Conservation (phyloP, 2,329 filamentous ascomycete genomes). For the Cladosporium sphaerospermum region DNA sequence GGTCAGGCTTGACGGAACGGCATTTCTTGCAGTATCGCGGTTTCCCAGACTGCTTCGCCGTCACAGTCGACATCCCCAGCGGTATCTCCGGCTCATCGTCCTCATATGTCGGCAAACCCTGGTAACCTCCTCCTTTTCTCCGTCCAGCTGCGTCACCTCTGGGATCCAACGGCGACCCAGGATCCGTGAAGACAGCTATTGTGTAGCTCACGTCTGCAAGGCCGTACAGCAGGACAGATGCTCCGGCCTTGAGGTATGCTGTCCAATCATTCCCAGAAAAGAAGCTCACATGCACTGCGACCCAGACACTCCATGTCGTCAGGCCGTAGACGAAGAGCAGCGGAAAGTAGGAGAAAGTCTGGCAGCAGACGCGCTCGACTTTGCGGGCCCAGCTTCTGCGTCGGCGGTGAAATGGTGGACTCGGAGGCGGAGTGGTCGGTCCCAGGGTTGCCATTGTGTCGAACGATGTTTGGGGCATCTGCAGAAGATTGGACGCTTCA, state of each 20-base stretch:
- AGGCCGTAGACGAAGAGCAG: conserved; percentile 80
- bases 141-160: conserved; percentile 21
- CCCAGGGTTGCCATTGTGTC: conserved; percentile 24
- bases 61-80: conserved; percentile 60
- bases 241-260: conserved; percentile 37
- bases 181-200: conserved; percentile 84
- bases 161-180: conserved; percentile 58
- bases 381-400: conserved; percentile 54
- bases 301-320: conserved; percentile 92
- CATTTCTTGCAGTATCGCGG: conserved; percentile 96
- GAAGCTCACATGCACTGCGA: conserved; percentile 58
- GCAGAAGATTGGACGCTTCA: background rate
- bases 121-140: conserved; percentile 54
- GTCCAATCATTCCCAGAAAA: conserved; percentile 11
- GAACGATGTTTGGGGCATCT: conserved; percentile 2
- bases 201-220: conserved; percentile 87
- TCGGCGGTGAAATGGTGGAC: conserved; percentile 29
- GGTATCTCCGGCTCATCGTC: conserved; percentile 39
- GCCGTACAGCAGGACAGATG: conserved; percentile 66
- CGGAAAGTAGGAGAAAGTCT: conserved; percentile 74
- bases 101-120: conserved; percentile 69
- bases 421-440: conserved; percentile 14
- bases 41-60: conserved; percentile 85
- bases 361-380: conserved; percentile 79
- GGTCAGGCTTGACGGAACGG: conserved; percentile 87